Conservation (phyloP, 768 basidiomycete genomes). For the Coprinopsis strossmayeri region DNA sequence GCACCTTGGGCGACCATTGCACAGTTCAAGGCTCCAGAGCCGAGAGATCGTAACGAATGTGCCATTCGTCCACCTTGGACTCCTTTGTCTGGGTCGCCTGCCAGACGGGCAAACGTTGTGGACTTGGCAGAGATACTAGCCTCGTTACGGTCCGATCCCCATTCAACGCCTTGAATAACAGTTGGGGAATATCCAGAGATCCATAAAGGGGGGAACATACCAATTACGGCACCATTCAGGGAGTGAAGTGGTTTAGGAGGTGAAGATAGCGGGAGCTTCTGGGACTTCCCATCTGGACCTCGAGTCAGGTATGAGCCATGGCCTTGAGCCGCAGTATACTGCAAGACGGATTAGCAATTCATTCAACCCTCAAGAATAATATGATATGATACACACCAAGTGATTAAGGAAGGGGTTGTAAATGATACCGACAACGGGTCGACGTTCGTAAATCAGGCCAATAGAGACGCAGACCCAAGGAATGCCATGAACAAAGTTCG, state of each 20-base stretch:
- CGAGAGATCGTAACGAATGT: constrained; percentile 77
- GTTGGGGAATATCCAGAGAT: not conserved
- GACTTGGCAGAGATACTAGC: constrained; percentile 52
- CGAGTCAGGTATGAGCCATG: constrained; percentile 76
- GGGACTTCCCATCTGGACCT: constrained; percentile 35
- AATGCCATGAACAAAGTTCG: constrained; percentile 83
- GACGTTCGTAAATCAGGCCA: constrained; percentile 76
- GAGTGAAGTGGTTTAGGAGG: constrained; percentile 57
- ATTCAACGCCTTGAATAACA: constrained; percentile 73
- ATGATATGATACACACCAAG: constrained; percentile 60
- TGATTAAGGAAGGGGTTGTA: constrained; percentile 90
- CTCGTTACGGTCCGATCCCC: constrained; percentile 72
- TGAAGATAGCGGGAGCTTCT: constrained; percentile 59
- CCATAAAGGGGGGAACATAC: constrained; percentile 24
- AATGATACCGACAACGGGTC: constrained; percentile 85
- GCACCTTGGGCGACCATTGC: constrained; percentile 84
- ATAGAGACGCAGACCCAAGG: constrained; percentile 89
- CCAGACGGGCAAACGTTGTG: constrained; percentile 65
- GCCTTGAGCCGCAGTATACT: constrained; percentile 77
- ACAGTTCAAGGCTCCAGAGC: constrained; percentile 81
- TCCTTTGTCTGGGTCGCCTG: constrained; percentile 58
- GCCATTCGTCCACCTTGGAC: constrained; percentile 75
- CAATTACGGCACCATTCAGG: constrained; percentile 67
- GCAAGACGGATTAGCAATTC: not conserved
- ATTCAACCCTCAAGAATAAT: no score